Conservation (phyloP, 2,329 filamentous ascomycete species). For the Phialophora chinensis region DNA sequence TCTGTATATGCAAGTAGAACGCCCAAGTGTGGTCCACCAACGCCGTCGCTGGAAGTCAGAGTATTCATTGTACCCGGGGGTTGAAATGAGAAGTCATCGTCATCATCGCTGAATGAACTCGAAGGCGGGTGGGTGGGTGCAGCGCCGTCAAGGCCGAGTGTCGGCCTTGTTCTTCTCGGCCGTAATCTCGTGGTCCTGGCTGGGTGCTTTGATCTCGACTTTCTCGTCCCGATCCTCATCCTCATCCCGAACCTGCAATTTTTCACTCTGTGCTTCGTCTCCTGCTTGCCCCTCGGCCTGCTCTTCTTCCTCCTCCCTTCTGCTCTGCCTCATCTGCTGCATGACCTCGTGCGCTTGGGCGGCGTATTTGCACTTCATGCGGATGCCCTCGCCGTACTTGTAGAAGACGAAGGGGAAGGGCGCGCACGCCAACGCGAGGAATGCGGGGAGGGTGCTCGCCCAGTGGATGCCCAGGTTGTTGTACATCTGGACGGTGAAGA, state of each 20-base stretch:
- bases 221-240: neutral
- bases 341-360: conserved; percentile 45
- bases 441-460: conserved; percentile 55
- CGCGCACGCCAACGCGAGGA: conserved; percentile 53
- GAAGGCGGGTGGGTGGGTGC: neutral
- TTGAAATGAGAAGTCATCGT: too few relatives aligned
- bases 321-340: conserved; percentile 33
- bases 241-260: neutral
- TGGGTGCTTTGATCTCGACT: neutral
- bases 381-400: conserved; percentile 49
- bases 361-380: conserved; percentile 51
- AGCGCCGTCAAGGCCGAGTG: neutral
- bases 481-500: conserved; percentile 57
- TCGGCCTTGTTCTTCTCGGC: neutral
- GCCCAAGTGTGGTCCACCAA: neutral
- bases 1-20: too few relatives aligned
- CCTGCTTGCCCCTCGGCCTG: too few relatives aligned
- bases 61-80: too few relatives aligned
- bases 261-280: neutral
- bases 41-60: neutral
- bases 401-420: conserved; percentile 55
- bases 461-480: conserved; percentile 54
- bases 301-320: neutral
- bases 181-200: neutral
- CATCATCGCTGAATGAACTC: neutral